A percentile compares a stretch with the other conserved stretches of the same genome.
Evolutionary conservation across 2,329 filamentous ascomycete species (phyloP).

Genomic region (Diaporthe batatas): DNA sequence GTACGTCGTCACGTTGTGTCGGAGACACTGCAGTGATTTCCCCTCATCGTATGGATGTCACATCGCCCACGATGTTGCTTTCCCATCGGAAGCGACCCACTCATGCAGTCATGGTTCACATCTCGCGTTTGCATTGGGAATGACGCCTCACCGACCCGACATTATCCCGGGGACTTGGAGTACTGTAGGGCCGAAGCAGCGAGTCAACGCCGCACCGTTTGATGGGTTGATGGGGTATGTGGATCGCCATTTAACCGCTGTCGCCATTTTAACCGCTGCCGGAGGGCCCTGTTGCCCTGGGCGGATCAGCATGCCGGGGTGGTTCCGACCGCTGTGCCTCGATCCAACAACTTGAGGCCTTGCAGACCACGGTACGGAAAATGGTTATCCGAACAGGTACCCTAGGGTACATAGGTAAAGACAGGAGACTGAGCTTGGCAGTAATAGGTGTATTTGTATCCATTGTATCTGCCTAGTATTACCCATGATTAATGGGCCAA

Average conservation of each 20-base stretch:
- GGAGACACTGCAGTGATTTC: constrained; percentile 7
- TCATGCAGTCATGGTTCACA: constrained; percentile 7
- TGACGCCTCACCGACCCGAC: constrained; percentile 4
- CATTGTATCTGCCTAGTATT: too few relatives aligned
- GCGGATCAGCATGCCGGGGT: constrained; percentile 7
- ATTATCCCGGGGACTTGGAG: constrained; percentile 3
- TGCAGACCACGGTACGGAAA: too few relatives aligned
- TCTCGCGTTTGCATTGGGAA: background rate
- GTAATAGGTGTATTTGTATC: too few relatives aligned
- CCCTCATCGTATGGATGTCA: constrained; percentile 6
- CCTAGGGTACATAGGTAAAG: too few relatives aligned
- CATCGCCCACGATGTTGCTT: constrained; percentile 1
- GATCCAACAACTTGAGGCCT: too few relatives aligned
- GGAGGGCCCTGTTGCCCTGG: background rate
- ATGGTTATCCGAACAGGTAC: too few relatives aligned
- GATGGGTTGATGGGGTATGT: constrained; percentile 1
- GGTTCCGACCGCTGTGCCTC: too few relatives aligned
- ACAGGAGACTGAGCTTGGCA: too few relatives aligned
- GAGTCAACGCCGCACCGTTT: background rate
- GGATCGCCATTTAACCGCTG: constrained; percentile 29
- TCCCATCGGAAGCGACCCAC: constrained; percentile 18
- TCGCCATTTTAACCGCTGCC: constrained; percentile 31
- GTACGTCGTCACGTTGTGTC: constrained; percentile 4
- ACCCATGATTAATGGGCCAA: too few relatives aligned
- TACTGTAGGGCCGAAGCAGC: constrained; percentile 16